Percentiles rank a stretch among this genome's conserved stretches.
Evolutionary conservation across 495 filamentous ascomycete genomes (phyloP).

Genomic region (Penicillium malachiteum): DNA sequence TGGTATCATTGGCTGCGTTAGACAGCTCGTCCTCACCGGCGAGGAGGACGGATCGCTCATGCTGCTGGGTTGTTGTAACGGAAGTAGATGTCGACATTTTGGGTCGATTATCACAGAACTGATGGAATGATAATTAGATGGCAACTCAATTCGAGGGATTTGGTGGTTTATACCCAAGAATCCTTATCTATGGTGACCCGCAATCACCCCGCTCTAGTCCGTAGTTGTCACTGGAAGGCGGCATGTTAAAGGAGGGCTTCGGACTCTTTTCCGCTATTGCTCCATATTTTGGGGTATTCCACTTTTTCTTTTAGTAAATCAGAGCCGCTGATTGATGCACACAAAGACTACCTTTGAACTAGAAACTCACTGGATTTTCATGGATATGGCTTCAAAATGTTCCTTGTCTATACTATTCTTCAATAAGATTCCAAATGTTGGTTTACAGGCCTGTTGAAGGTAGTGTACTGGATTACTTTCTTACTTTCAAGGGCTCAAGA

Average conservation of each 20-base stretch:
- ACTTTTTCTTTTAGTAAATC: too few species aligned
- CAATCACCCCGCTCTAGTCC: slow-evolving; percentile 5
- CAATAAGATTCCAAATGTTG: too few species aligned
- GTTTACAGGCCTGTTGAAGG: too few species aligned
- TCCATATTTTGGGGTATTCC: not conserved
- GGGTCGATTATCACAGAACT: not conserved
- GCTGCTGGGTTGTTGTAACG: slow-evolving; percentile 15
- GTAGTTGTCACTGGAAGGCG: slow-evolving; percentile 19
- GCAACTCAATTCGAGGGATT: not conserved
- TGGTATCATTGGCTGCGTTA: slow-evolving; percentile 24
- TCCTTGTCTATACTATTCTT: too few species aligned
- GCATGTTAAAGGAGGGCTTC: not conserved
- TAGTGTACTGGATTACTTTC: too few species aligned
- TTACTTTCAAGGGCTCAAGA: too few species aligned
- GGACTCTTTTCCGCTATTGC: slow-evolving; percentile 8
- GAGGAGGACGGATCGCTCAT: slow-evolving; percentile 17
- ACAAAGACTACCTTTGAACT: too few species aligned
- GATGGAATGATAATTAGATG: not conserved
- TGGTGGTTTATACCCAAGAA: not conserved
- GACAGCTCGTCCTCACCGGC: slow-evolving; percentile 23
- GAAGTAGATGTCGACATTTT: slow-evolving; percentile 25
- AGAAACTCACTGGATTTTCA: too few species aligned
- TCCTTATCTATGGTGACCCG: slow-evolving; percentile 19
- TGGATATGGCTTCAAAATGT: too few species aligned
- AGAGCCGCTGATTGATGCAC: too few species aligned